These are phyloP conservation scores for Penicillium arizonense DNA, from an alignment of 495 filamentous ascomycete genomes.

Conservation along the genomic window DNA sequence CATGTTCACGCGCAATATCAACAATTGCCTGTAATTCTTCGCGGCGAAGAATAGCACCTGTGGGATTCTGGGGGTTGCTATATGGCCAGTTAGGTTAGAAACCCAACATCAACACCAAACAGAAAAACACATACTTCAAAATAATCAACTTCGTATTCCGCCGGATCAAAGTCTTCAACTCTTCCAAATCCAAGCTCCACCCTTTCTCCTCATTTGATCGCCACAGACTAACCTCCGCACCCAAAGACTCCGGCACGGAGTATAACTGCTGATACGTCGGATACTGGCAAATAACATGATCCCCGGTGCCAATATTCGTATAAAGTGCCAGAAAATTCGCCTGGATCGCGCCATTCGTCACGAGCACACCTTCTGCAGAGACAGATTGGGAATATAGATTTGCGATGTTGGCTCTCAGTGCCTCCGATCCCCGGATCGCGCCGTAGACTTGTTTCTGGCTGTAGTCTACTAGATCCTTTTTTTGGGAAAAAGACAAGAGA, in stretches of 20 bases:
- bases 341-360: constrained; percentile 78
- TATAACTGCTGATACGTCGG: constrained; percentile 91
- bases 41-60: constrained; percentile 65
- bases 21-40: constrained; percentile 59
- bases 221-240: constrained; percentile 81
- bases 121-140: constrained; percentile 47
- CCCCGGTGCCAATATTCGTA: constrained; percentile 68
- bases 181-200: constrained; percentile 63
- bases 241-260: constrained; percentile 68
- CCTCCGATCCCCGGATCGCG: constrained; percentile 63
- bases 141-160: constrained; percentile 73
- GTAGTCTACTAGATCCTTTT: constrained; percentile 34
- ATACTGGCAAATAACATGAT: constrained; percentile 86
- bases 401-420: constrained; percentile 60
- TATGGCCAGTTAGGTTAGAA: background rate
- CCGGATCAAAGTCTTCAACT: constrained; percentile 63
- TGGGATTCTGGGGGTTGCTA: constrained; percentile 90
- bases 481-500: constrained; percentile 53
- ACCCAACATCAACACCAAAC: background rate
- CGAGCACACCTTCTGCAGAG: constrained; percentile 61
- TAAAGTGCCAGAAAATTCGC: constrained; percentile 81
- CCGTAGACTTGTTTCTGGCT: constrained; percentile 64
- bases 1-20: constrained; percentile 55
- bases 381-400: constrained; percentile 60
- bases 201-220: constrained; percentile 58